These are phyloP conservation scores for Nothophytophthora sp. DNA, from an alignment of 352 stramenopile genomes.

Conservation along the genomic window DNA sequence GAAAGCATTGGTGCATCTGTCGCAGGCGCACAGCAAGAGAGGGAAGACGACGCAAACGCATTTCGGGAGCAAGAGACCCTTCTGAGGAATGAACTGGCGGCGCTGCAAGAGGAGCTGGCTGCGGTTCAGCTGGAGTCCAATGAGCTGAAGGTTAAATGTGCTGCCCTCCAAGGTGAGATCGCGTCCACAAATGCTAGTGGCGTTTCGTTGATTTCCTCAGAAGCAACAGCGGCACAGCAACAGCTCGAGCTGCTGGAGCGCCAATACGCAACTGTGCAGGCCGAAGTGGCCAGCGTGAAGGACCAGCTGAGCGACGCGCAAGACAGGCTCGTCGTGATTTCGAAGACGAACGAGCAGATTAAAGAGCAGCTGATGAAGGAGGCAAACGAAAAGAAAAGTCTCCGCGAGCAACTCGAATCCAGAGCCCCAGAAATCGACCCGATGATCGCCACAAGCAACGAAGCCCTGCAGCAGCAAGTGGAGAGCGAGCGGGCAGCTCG, in stretches of 20 bases:
- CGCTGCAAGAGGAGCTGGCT: slow-evolving; percentile 9
- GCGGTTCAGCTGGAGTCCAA: slow-evolving; percentile 14
- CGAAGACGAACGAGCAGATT: slow-evolving; percentile 47
- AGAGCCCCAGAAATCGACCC: slow-evolving; percentile 9
- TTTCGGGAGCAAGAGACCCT: slow-evolving; percentile 13
- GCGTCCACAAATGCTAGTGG: not conserved
- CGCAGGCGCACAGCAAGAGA: slow-evolving; percentile 6
- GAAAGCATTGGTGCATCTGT: not conserved
- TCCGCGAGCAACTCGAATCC: slow-evolving; percentile 39
- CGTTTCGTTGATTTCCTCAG: too few relatives aligned
- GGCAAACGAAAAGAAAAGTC: slow-evolving; percentile 41
- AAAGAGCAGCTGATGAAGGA: slow-evolving; percentile 62
- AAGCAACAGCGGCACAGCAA: not conserved
- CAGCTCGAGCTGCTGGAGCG: slow-evolving; percentile 15
- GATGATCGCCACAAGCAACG: not conserved
- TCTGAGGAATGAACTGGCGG: slow-evolving; percentile 14
- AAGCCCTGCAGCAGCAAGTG: slow-evolving; percentile 13
- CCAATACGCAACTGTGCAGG: slow-evolving; percentile 5
- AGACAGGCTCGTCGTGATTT: slow-evolving; percentile 35
- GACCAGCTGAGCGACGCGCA: slow-evolving; percentile 36
- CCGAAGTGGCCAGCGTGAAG: slow-evolving; percentile 21
- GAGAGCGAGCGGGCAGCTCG: slow-evolving; percentile 7
- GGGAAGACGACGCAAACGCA: slow-evolving; percentile 10
- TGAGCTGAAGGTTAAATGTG: slow-evolving; percentile 9
- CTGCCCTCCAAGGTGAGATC: slow-evolving; percentile 16